Conservation (phyloP, 2,329 filamentous ascomycete species). For the Canariomyces notabilis region DNA sequence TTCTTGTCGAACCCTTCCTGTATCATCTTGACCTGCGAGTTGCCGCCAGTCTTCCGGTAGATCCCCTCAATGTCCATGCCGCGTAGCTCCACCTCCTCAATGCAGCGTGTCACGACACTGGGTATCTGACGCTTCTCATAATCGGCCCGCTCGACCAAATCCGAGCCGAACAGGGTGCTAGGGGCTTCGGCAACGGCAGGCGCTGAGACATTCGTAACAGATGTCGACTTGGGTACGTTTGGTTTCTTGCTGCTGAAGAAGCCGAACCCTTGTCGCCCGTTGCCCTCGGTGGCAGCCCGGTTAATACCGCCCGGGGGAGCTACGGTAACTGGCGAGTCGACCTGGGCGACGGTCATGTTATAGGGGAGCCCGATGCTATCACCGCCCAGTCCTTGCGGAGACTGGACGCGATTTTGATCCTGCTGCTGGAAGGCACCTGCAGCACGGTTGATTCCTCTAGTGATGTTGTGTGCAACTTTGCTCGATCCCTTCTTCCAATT, state of each 20-base stretch:
- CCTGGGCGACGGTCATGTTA: conserved; percentile 57
- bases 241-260: conserved; percentile 58
- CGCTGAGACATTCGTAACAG: conserved; percentile 37
- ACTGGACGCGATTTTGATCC: conserved; percentile 41
- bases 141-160: conserved; percentile 78
- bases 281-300: conserved; percentile 29
- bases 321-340: conserved; percentile 42
- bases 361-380: conserved; percentile 68
- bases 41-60: conserved; percentile 94
- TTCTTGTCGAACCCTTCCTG: conserved; percentile 87
- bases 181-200: conserved; percentile 46
- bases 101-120: conserved; percentile 84
- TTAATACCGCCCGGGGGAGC: conserved; percentile 19
- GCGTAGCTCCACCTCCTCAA: conserved; percentile 91
- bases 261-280: conserved; percentile 60
- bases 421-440: conserved; percentile 67
- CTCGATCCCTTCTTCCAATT: conserved; percentile 98
- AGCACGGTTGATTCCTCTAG: conserved; percentile 88
- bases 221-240: conserved; percentile 46
- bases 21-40: conserved; percentile 82
- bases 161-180: conserved; percentile 75
- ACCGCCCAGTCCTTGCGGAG: conserved; percentile 49
- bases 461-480: conserved; percentile 87
- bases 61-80: conserved; percentile 98
- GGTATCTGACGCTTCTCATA: conserved; percentile 87